Percentiles rank a stretch among this genome's conserved stretches.
These are phyloP conservation scores for Gymnopus androsaceus DNA, from an alignment of 1,284 basidiomycete genomes.

Conservation along the genomic window DNA sequence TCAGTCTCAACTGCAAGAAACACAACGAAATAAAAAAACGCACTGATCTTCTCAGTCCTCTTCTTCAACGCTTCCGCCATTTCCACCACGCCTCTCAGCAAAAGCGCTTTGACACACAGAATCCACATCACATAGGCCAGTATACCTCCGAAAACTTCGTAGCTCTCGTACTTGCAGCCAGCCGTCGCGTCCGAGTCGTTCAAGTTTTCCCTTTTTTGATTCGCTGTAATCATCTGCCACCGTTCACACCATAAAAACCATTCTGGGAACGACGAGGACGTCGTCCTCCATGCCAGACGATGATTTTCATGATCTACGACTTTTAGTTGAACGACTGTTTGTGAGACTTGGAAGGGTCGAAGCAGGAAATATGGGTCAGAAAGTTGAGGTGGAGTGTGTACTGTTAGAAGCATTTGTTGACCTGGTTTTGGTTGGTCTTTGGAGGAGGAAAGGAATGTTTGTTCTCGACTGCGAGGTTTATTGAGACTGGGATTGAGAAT, in stretches of 20 bases:
- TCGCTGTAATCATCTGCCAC: constrained; percentile 62
- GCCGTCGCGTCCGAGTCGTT: no score
- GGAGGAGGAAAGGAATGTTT: constrained; percentile 44
- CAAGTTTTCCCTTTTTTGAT: no score
- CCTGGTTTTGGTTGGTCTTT: constrained; percentile 31
- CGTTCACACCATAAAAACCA: constrained; percentile 56
- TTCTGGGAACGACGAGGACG: constrained; percentile 32
- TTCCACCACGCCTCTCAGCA: not conserved
- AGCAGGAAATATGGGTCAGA: constrained; percentile 33
- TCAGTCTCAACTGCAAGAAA: no score
- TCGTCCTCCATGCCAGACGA: constrained; percentile 58
- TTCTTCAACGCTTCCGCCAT: not conserved
- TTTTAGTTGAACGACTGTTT: constrained; percentile 42
- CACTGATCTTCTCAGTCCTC: no score
- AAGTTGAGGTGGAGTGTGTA: constrained; percentile 61
- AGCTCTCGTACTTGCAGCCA: constrained; percentile 62
- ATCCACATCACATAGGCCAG: constrained; percentile 42
- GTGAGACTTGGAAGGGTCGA: constrained; percentile 20
- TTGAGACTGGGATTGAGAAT: no score
- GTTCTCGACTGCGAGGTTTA: constrained; percentile 63
- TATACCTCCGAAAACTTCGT: constrained; percentile 58
- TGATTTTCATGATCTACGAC: no score
- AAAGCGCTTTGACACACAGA: not conserved
- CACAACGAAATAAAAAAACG: no score
- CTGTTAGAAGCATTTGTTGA: constrained; percentile 46